These are phyloP conservation scores for Sordariomycetes sp. DNA, from an alignment of 2,329 filamentous ascomycete species.

Conservation along the genomic window DNA sequence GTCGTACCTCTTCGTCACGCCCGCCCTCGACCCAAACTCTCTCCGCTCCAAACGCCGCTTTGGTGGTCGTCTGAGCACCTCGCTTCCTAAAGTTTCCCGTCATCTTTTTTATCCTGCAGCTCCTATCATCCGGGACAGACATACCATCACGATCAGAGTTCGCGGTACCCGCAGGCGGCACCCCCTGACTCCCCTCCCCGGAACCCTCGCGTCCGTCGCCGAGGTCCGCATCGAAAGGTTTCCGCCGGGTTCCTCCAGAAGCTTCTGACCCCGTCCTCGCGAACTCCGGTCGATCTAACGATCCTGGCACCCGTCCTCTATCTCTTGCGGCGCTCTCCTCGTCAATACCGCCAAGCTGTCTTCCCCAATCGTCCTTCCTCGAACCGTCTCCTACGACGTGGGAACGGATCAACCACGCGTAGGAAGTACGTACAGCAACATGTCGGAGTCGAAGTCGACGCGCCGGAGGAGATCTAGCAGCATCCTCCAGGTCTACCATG, in stretches of 20 bases:
- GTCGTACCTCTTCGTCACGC: neutral
- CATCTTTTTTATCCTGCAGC: neutral
- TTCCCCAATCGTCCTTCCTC: slow-evolving; percentile 74
- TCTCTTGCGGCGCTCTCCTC: slow-evolving; percentile 7
- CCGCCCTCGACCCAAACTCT: neutral
- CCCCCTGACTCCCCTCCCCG: neutral
- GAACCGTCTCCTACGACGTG: slow-evolving; percentile 84
- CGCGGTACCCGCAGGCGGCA: neutral
- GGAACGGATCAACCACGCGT: slow-evolving; percentile 56
- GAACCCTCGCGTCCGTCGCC: neutral
- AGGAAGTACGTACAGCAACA: slow-evolving; percentile 44
- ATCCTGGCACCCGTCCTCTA: neutral
- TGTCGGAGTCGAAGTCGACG: slow-evolving; percentile 47
- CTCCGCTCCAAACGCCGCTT: neutral
- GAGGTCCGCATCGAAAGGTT: neutral
- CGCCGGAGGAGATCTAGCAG: slow-evolving; percentile 93
- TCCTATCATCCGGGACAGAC: neutral
- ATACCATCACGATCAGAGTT: neutral
- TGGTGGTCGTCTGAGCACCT: neutral
- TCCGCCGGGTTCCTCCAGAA: neutral
- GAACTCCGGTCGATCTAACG: neutral
- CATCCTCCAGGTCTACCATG: slow-evolving; percentile 83
- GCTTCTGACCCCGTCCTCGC: neutral
- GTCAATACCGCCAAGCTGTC: slow-evolving; percentile 89
- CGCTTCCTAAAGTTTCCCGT: neutral